Conservation (phyloP, 2,329 filamentous ascomycete genomes). For the Hymenoscyphus albidus region DNA sequence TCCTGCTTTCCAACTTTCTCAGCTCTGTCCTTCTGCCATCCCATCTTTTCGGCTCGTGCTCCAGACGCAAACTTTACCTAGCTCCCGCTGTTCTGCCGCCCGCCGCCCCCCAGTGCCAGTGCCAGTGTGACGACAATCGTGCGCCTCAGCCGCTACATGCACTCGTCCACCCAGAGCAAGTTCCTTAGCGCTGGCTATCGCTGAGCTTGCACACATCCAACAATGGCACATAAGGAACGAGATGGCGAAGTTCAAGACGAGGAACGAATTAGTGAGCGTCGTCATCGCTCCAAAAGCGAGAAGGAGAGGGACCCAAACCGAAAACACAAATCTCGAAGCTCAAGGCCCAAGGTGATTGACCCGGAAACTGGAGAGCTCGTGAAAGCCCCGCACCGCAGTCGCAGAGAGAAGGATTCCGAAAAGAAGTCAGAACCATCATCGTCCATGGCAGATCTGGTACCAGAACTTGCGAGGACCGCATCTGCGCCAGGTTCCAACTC, state of each 20-base stretch:
- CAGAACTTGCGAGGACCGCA: slow-evolving; percentile 40
- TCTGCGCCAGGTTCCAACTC: slow-evolving; percentile 33
- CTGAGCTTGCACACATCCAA: slow-evolving; percentile 16
- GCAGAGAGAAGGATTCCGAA: slow-evolving; percentile 27
- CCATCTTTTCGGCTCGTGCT: not conserved
- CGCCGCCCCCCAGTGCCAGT: not conserved
- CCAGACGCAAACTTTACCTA: not conserved
- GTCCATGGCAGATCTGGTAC: slow-evolving; percentile 47
- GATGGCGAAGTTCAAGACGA: slow-evolving; percentile 24
- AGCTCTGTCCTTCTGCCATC: not conserved
- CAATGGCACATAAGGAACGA: slow-evolving; percentile 29
- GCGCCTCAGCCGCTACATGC: slow-evolving; percentile 11
- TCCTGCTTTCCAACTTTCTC: not conserved
- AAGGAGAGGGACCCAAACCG: slow-evolving; percentile 34
- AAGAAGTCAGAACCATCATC: slow-evolving; percentile 26
- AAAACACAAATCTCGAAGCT: slow-evolving; percentile 33
- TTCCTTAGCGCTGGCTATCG: slow-evolving; percentile 23
- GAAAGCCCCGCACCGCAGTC: slow-evolving; percentile 30
- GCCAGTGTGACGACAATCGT: slow-evolving; percentile 3
- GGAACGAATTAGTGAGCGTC: slow-evolving; percentile 29
- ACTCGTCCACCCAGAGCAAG: slow-evolving; percentile 9
- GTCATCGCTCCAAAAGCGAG: slow-evolving; percentile 32
- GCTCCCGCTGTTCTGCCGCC: not conserved
- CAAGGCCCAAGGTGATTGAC: slow-evolving; percentile 31
- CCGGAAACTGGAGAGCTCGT: slow-evolving; percentile 33